These are phyloP conservation scores for Neofusicoccum sp. DNA, from an alignment of 2,329 filamentous ascomycete genomes.

Conservation along the genomic window DNA sequence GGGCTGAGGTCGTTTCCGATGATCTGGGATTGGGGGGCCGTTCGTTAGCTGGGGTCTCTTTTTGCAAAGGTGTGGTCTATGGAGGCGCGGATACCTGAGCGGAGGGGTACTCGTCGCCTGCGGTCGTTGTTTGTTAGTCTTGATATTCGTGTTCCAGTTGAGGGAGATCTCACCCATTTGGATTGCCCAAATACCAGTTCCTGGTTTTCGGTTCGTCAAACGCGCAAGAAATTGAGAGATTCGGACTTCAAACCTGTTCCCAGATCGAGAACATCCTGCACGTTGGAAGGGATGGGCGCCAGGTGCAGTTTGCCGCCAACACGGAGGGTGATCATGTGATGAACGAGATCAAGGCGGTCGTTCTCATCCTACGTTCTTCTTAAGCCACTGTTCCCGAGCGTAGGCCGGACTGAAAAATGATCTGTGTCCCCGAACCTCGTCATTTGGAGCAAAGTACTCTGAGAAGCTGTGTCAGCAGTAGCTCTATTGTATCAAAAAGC, in stretches of 20 bases:
- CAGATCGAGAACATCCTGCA: constrained; percentile 25
- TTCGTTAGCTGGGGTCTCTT: constrained; percentile 28
- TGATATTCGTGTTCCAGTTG: neutral
- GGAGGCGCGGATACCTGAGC: neutral
- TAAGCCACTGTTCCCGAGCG: neutral
- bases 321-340: constrained; percentile 5
- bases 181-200: constrained; percentile 25
- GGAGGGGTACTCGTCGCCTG: neutral
- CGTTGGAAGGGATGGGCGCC: constrained; percentile 20
- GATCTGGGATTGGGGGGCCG: constrained; percentile 30
- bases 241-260: constrained; percentile 20
- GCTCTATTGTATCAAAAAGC: too few species aligned
- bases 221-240: neutral
- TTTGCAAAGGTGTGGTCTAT: accelerated
- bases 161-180: constrained; percentile 16
- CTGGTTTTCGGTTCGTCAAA: neutral
- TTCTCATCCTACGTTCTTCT: neutral
- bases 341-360: constrained; percentile 12
- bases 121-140: neutral
- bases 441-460: neutral
- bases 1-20: constrained; percentile 50
- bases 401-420: neutral
- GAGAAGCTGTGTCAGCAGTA: neutral
- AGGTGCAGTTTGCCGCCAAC: constrained; percentile 21
- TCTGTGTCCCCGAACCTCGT: neutral